These are phyloP conservation scores for Ogataea ramenticola DNA, from an alignment of 805 yeast genomes.

Conservation along the genomic window DNA sequence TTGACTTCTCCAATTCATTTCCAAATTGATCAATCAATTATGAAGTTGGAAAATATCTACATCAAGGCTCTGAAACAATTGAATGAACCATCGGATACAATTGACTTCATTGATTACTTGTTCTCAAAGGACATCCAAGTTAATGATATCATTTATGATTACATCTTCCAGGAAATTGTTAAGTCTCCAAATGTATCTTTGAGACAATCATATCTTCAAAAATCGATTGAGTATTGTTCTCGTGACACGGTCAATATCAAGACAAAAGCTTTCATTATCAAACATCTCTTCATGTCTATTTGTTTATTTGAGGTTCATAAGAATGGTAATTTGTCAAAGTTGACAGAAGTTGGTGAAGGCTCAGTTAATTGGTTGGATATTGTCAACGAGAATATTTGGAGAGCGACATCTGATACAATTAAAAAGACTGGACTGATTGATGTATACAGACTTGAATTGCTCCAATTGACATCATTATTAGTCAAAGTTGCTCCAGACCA, in stretches of 20 bases:
- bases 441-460: constrained; percentile 62
- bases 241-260: constrained; percentile 36
- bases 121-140: constrained; percentile 39
- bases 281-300: constrained; percentile 57
- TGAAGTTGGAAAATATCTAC: constrained; percentile 48
- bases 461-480: constrained; percentile 74
- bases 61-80: constrained; percentile 20
- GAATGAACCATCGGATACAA: constrained; percentile 14
- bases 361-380: constrained; percentile 56
- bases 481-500: constrained; percentile 59
- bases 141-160: constrained; percentile 45
- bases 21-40: constrained; percentile 64
- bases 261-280: constrained; percentile 56
- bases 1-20: constrained; percentile 57
- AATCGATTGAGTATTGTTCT: constrained; percentile 43
- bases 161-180: constrained; percentile 50
- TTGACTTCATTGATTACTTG: constrained; percentile 28
- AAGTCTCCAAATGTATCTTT: constrained; percentile 36
- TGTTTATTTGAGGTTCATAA: constrained; percentile 54
- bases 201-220: constrained; percentile 44
- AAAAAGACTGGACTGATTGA: constrained; percentile 67
- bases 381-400: constrained; percentile 69
- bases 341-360: constrained; percentile 11
- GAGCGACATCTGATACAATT: constrained; percentile 45
- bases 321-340: constrained; percentile 27